These are phyloP conservation scores for Talaromyces atroroseus DNA, from an alignment of 2,329 filamentous ascomycete genomes.

Conservation along the genomic window DNA sequence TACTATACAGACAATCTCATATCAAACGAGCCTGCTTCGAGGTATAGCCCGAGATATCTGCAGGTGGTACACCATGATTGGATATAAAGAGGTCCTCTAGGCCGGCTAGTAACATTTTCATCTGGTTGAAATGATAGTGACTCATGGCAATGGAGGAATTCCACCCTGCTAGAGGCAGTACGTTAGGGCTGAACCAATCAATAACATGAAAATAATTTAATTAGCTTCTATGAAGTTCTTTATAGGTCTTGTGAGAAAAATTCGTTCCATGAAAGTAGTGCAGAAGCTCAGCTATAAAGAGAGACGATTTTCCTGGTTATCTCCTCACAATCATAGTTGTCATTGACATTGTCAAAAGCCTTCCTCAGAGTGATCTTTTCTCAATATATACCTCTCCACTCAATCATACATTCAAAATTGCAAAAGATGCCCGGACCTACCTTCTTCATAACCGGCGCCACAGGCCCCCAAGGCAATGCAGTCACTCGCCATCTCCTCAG, in stretches of 20 bases:
- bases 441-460: conserved; percentile 26
- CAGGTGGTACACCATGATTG: background rate
- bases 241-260: background rate
- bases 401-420: background rate
- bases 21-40: background rate
- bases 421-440: conserved; percentile 3
- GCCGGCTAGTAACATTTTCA: background rate
- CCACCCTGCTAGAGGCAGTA: background rate
- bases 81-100: background rate
- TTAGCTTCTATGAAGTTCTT: background rate
- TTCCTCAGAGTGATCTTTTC: background rate
- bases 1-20: background rate
- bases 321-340: background rate
- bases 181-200: background rate
- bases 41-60: background rate
- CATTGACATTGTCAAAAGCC: background rate
- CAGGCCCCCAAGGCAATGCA: conserved; percentile 28
- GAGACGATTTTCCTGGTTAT: background rate
- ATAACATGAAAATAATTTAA: background rate
- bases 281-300: background rate
- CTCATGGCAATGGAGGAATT: background rate
- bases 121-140: background rate
- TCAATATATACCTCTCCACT: background rate
- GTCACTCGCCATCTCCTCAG: conserved; percentile 24
- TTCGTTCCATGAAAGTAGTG: background rate